Base-by-base conservation (phyloP, 306 rosid species). In the Lagenaria siceraria region DNA sequence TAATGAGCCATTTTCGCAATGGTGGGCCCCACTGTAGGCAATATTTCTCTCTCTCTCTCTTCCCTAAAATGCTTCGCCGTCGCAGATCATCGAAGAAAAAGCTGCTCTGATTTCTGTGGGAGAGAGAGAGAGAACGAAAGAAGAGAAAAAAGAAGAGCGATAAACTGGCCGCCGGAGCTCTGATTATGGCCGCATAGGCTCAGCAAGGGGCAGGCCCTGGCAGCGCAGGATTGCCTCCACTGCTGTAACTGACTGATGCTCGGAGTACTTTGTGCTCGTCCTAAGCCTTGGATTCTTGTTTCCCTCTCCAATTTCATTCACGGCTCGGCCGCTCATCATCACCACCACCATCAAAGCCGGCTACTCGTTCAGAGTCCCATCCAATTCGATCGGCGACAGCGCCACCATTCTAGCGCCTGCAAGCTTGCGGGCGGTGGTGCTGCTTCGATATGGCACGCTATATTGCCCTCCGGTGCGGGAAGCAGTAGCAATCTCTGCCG, bases 361-460 rank as follows among this genome's bases (percentile, higher is more conserved):
- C 12, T 74, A 6, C 74, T 82, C 14, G 22, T 77, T 19, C 81
- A 81, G 49, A 79, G 60, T 27, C 79, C 85, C 9, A 55, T 84
- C 22, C 83, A 75, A 8, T 77, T 81, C 63, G 62, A 71, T 40
- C 80, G 56, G 21, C 78, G 53, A 14, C 87, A 83, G 10, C 93
- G 89, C 74, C 86, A 68, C 77, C 96, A 92, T 79, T 88, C 92
- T 76, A 83, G 83, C 76, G 81, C 90, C 29, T 93, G 96, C 65
- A 81, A 87, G 5, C 84, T 86, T 10, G 78, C 55, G 31, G 80
- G 82, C 14, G 82, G 80, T 0, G 93, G 83, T 22, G 97, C 90
- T 1, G 90, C 96, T 2, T 89, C 93, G 1, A 88, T 93, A 87
- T 93, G 98, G 98, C 98, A 91, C 68, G 96, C 88, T 2, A 88